A percentile compares a stretch with the other conserved stretches of the same genome.
phyloP scores from a whole-genome alignment of 1,284 basidiomycete genomes.

The Ceraceosorus guamensis region DNA sequence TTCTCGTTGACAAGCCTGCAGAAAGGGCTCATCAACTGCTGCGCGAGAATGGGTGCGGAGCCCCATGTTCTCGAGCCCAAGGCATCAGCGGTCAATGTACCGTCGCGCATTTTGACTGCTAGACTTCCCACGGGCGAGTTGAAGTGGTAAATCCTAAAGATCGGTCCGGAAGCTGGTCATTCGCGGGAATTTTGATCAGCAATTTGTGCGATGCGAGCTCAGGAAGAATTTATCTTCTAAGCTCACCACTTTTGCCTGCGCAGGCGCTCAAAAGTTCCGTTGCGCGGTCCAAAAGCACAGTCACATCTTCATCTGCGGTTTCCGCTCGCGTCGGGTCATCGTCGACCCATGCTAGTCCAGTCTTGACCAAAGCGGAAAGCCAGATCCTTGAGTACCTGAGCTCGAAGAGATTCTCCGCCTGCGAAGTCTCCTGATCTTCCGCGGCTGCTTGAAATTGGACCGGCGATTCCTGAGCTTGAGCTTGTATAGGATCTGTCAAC shows the following conservation, averaged over 20 bases:
- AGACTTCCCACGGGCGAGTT: not conserved
- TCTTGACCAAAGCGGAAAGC: not conserved
- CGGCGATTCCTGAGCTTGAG: conserved; percentile 1
- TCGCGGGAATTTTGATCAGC: not conserved
- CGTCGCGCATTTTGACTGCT: not conserved
- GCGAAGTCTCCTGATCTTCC: conserved; percentile 5
- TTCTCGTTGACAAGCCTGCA: not conserved
- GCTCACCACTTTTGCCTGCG: conserved; percentile 7
- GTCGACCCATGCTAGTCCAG: not conserved
- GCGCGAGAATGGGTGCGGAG: conserved; percentile 13
- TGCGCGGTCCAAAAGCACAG: not conserved
- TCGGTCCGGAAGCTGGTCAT: not conserved
- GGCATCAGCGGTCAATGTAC: conserved; percentile 14
- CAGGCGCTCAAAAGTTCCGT: conserved; percentile 1
- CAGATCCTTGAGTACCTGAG: not conserved
- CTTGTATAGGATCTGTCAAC: no score
- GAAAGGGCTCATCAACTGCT: conserved; percentile 4
- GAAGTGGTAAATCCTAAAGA: no score
- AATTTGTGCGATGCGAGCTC: not conserved
- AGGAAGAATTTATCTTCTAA: not conserved
- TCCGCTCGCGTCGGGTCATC: not conserved
- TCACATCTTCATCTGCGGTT: not conserved
- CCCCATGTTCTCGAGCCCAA: conserved; percentile 18
- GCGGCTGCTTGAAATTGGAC: conserved; percentile 6
- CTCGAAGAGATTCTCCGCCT: conserved; percentile 13